Evolutionary conservation across 805 yeast genomes (phyloP), one percentile per base, ranked within the genome.

Genomic region (Sungouiella thailandica): DNA sequence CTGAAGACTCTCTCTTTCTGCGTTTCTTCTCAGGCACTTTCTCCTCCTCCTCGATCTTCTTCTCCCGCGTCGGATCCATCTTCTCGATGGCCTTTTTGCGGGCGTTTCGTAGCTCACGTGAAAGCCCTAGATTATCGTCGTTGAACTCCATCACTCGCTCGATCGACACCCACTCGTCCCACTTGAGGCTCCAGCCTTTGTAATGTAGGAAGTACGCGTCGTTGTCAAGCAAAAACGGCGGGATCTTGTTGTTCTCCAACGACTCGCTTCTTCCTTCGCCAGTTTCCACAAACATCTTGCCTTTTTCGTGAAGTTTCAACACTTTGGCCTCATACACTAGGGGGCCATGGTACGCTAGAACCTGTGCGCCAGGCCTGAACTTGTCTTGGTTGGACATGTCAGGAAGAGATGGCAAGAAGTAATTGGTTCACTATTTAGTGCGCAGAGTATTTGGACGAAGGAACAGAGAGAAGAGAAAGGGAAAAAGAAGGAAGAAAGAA

Each of bases 101-200:
- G 23, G 50, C 50, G 27, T 46, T 39, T 20, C 50, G 40, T 17
- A 46, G 46, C 25, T 44, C 50, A 25, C 50, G 29, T 2, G 49
- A 44, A 14, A 76, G 59, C 31, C 70, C 62, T 34, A 82, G 47
- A 49, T 83, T 87, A 43, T 82, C 95, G 19, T 76, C 80, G 31
- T 72, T 83, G 51, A 68, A 69, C 42, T 77, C 81, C 50, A 85
- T 64, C 5, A 90, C 72, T 23, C 97, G 62, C 25, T 76, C 79
- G 6, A 60, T 57, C 1, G 74, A 72, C 1, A 90, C 90, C 98
- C 98, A 90, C 57, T 90, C 98, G 54, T 90, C 97, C 96, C 96
- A 90, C 38, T 88, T 79, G 12, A 80, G 60, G 51, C 89, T 90
- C 98, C 98, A 90, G 3, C 98, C 97, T 46, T 81, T 83, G 58